Evolutionary conservation across 306 rosid species (phyloP).

Genomic region (Citrullus mucosospermus): DNA sequence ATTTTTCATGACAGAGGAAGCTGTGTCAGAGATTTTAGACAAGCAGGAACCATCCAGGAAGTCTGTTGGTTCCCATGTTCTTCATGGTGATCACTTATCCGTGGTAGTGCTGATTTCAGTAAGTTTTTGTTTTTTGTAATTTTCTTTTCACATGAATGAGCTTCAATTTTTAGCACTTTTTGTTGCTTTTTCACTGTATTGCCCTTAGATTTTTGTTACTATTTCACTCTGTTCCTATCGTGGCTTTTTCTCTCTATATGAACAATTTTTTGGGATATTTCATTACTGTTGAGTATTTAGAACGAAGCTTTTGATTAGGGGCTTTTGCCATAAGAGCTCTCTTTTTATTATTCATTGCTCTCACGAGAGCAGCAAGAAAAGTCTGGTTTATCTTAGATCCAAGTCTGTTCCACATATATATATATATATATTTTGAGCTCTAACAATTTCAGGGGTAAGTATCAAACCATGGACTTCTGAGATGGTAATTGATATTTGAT

Average conservation of each 20-base stretch:
- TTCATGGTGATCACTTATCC: neutral
- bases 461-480: no score
- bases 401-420: no score
- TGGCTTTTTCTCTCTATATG: neutral
- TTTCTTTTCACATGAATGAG: neutral
- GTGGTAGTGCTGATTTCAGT: neutral
- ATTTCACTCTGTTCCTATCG: neutral
- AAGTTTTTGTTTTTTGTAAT: neutral
- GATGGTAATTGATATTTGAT: no score
- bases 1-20: slow-evolving; percentile 2
- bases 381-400: neutral
- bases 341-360: neutral
- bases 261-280: slow-evolving; percentile 3
- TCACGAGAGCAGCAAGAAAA: neutral
- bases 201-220: neutral
- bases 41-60: neutral
- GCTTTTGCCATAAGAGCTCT: neutral
- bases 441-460: neutral
- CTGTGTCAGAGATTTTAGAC: neutral
- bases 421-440: neutral
- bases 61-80: neutral
- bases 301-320: slow-evolving; percentile 16
- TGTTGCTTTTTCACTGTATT: neutral
- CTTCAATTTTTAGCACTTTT: neutral
- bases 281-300: neutral